A percentile compares a stretch with the other conserved stretches of the same genome.
Evolutionary conservation across 129 eudicot genomes (phyloP).

Genomic region (Gnaphalium uliginosum): DNA sequence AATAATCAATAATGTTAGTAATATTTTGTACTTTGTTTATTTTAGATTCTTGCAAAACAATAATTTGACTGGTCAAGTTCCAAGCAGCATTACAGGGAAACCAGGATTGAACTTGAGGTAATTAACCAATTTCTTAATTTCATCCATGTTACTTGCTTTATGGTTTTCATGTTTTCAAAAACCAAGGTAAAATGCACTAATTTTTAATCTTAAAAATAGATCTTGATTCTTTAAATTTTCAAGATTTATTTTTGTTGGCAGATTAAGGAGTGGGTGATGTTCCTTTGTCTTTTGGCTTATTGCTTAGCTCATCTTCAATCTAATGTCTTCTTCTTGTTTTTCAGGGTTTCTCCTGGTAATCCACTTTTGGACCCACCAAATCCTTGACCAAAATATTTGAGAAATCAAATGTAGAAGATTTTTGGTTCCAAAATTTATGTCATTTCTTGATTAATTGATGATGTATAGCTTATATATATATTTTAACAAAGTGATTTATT

Average conservation of each 20-base stretch:
- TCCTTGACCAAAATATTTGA: conserved; percentile 27
- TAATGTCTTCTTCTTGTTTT: conserved; percentile 17
- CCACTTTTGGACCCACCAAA: conserved; percentile 55
- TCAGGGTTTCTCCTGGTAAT: conserved; percentile 71
- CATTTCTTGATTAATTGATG: conserved; percentile 24
- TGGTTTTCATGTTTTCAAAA: not conserved
- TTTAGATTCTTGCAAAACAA: conserved; percentile 72
- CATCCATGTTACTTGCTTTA: not conserved
- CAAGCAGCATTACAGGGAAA: conserved; percentile 49
- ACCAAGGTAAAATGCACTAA: not conserved
- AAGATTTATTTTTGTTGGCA: not conserved
- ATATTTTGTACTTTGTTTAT: not conserved
- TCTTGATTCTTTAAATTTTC: not conserved
- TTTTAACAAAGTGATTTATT: conserved; percentile 1
- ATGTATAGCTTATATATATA: conserved; percentile 5
- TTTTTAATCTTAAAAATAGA: not conserved
- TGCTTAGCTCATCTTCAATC: not conserved
- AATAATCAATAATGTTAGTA: not conserved
- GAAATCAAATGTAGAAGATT: conserved; percentile 28
- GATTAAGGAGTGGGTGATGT: conserved; percentile 4
- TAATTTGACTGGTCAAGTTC: conserved; percentile 76
- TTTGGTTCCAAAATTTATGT: conserved; percentile 6
- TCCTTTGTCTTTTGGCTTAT: conserved; percentile 16
- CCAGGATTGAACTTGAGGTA: conserved; percentile 65
- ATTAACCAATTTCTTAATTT: not conserved